Conservation (phyloP, 805 yeast species). For the Saturnispora sekii region DNA sequence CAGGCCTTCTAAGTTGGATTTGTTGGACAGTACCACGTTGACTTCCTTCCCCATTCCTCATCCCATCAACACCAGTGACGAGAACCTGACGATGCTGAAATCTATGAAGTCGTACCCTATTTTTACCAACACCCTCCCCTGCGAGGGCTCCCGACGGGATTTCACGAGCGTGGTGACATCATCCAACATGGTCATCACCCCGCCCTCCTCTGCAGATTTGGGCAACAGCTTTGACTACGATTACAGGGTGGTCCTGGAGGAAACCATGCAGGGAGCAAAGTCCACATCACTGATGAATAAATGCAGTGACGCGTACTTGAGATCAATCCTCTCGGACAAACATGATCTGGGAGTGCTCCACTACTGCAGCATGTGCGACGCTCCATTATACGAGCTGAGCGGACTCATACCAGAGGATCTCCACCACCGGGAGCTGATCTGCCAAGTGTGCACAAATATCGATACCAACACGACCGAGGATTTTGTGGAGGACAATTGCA, state of each 20-base stretch:
- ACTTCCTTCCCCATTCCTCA: conserved; percentile 48
- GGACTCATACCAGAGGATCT: conserved; percentile 22
- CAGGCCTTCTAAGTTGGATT: conserved; percentile 34
- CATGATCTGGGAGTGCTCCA: conserved; percentile 20
- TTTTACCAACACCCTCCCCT: neutral
- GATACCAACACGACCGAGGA: neutral
- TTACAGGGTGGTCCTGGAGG: conserved; percentile 10
- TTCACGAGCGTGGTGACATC: neutral
- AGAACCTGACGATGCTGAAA: neutral
- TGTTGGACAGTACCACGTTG: conserved; percentile 37
- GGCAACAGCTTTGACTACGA: conserved; percentile 3
- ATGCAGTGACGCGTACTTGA: conserved; percentile 22
- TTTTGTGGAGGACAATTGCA: conserved; percentile 1
- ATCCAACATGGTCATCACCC: conserved; percentile 7
- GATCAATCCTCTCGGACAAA: conserved; percentile 15
- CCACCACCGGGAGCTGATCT: conserved; percentile 44
- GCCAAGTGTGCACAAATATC: conserved; percentile 44
- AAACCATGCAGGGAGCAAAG: conserved; percentile 12
- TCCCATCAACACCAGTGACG: conserved; percentile 22
- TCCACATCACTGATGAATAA: conserved; percentile 24
- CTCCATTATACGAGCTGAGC: conserved; percentile 57
- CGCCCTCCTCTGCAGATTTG: conserved; percentile 15
- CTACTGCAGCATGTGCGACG: conserved; percentile 61
- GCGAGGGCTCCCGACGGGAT: neutral
- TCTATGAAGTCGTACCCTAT: neutral